Evolutionary conservation across 1,284 basidiomycete genomes (phyloP).

Genomic region (Rhodotorula sp.): DNA sequence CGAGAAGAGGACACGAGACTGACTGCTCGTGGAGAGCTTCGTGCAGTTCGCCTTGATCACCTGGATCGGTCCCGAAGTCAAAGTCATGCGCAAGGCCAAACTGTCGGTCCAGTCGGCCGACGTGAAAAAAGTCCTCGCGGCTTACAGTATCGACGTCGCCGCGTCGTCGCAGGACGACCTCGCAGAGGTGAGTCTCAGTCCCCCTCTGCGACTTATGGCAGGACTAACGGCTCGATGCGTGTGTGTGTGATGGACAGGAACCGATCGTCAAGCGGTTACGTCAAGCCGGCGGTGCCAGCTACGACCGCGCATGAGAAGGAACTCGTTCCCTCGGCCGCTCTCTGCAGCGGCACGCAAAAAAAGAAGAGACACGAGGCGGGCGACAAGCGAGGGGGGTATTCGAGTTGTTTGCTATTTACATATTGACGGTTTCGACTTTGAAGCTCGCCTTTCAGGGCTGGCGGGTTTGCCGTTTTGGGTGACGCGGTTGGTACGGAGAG

Average conservation of each 20-base stretch:
- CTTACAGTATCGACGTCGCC: conserved; percentile 36
- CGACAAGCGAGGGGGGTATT: not conserved
- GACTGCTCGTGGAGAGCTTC: too few species aligned
- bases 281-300: conserved; percentile 38
- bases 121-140: conserved; percentile 31
- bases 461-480: not conserved
- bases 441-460: too few species aligned
- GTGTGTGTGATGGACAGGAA: not conserved
- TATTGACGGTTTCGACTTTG: too few species aligned
- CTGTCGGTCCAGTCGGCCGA: conserved; percentile 33
- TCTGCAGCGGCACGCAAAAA: too few species aligned
- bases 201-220: too few species aligned
- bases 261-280: conserved; percentile 35
- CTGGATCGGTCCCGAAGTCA: conserved; percentile 21
- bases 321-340: too few species aligned
- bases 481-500: not conserved
- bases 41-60: conserved; percentile 33
- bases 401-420: not conserved
- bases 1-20: too few species aligned
- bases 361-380: too few species aligned
- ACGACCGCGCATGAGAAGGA: conserved; percentile 28
- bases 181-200: conserved; percentile 15
- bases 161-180: conserved; percentile 30
- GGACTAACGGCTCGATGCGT: too few species aligned
- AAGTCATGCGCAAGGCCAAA: conserved; percentile 39